Evolutionary conservation across 2,329 filamentous ascomycete species (phyloP), one percentile per base, ranked within the genome.

Genomic region (Trichoderma koningiopsis): DNA sequence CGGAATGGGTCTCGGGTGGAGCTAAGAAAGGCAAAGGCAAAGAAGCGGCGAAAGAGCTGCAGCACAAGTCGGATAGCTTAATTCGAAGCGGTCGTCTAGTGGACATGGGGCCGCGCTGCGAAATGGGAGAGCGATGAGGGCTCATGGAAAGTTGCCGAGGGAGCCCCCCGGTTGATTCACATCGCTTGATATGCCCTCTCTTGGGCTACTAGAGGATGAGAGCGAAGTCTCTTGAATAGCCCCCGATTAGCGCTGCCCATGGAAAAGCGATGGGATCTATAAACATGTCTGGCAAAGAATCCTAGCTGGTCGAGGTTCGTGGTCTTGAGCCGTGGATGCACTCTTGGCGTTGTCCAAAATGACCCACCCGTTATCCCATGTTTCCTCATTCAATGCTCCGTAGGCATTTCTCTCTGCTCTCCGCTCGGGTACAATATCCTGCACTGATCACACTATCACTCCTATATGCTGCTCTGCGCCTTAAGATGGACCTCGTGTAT

Each of bases 211-310:
- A 22, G 22, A 58, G 53, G 53, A 27, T 40, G 37, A 58, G 35
- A 53, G 27, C 29, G 58, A 27, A 66, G 19, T 27, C 16, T 66
- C 63, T 66, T 66, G 63, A 52, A 52, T 33, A 33, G 53, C 37
- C 24, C 29, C 37, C n/a, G 35, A 66, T 58, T 57, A 66, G 63
- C 63, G 62, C 62, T 65, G 62, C 35, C n/a, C 35, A 47, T 27
- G 31, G 11, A 43, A 22, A 13, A 29, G 35, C 40, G 53, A 66
- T 58, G 16, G 62, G 63, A 58, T 66, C 63, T 58, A 35, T 53
- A 58, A 33, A 57, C 49, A 52, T 37, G 19, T 49, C 43, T 10
- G 22, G 55, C 29, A 19, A 33, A 35, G 7, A 10, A 43, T 35
- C 59, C 59, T 27, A 35, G 59, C 59, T 43, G 22, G 40, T 31